Evolutionary conservation across 169 alveolate genomes (phyloP), one percentile per base, ranked within the genome.

Genomic region (Toxoplasma gondii): DNA sequence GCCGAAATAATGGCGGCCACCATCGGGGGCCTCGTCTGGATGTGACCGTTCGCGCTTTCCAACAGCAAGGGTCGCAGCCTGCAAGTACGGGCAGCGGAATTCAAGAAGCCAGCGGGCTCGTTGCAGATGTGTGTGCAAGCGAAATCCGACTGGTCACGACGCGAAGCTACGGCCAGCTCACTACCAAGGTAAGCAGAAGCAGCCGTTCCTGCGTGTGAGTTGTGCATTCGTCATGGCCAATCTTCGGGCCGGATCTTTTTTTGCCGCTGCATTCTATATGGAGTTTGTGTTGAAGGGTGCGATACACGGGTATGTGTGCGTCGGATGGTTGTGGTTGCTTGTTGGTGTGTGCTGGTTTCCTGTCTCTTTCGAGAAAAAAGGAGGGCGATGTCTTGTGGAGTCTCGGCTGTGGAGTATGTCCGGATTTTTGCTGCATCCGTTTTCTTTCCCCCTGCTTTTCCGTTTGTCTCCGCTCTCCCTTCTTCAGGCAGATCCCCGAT

Each of bases 141-240:
- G 86, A 78, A n/a, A 38, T 78, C n/a, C 86, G 86, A 19, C 44
- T 78, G 27, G 86, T 78, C 44, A 78, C 86, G 45, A 78, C 86
- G 45, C 39, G 86, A 4, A 78, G 86, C 44, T n/a, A 78, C 45
- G 86, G 86, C 45, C 86, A 38, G 45, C 86, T 78, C 10, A 78
- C 86, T 2, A 78, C 39, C 43, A 78, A 78, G 86, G 86, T 78
- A n/a, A 9, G 86, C 24, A 17, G 82, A 9, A 24, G 45, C 16
- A 1, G 19, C 45, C 29, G 36, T 34, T 70, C 12, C 83, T 70
- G 10, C 39, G 82, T 31, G 82, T 4, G 82, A 69, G 82, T 69
- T 64, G 78, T 22, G 17, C 17, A 64, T 27, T 17, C 27, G n/a
- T 64, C 78, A 27, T 17, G 78, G 27, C 78, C 17, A 27, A 22